Percentiles rank a stretch among this genome's conserved stretches.
phyloP scores from a whole-genome alignment of 2,329 filamentous ascomycete species.

The Aaosphaeria pasadenensis region DNA sequence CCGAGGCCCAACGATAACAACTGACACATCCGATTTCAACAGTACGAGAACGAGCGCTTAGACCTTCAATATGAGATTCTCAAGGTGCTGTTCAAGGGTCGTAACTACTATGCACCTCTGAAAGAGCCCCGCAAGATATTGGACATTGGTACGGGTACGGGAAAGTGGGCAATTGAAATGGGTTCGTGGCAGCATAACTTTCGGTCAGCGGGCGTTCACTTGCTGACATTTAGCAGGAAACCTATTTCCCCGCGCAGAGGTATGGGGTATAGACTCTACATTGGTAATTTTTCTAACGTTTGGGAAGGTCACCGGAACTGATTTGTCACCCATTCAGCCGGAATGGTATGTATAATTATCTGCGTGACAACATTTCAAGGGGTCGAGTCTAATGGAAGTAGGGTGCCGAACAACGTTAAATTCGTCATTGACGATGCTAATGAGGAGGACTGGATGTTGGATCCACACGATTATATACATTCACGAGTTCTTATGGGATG shows the following conservation, averaged over 20 bases:
- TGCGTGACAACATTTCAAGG: background rate
- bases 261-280: constrained; percentile 10
- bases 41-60: constrained; percentile 38
- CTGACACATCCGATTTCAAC: constrained; percentile 11
- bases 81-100: constrained; percentile 32
- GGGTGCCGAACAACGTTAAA: constrained; percentile 66
- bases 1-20: background rate
- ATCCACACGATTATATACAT: constrained; percentile 59
- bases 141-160: constrained; percentile 43
- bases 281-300: constrained; percentile 9
- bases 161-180: constrained; percentile 42
- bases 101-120: constrained; percentile 38
- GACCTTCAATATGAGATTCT: constrained; percentile 39
- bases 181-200: constrained; percentile 22
- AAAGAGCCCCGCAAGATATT: constrained; percentile 35
- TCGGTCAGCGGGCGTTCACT: background rate
- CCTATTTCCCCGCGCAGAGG: constrained; percentile 30
- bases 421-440: constrained; percentile 72
- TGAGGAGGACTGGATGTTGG: constrained; percentile 56
- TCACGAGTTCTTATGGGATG: constrained; percentile 57
- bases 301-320: constrained; percentile 39
- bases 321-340: constrained; percentile 41
- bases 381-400: constrained; percentile 2
- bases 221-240: constrained; percentile 27
- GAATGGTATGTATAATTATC: constrained; percentile 20